phyloP scores from a whole-genome alignment of 257 asterid genomes.

The Echium plantagineum region DNA sequence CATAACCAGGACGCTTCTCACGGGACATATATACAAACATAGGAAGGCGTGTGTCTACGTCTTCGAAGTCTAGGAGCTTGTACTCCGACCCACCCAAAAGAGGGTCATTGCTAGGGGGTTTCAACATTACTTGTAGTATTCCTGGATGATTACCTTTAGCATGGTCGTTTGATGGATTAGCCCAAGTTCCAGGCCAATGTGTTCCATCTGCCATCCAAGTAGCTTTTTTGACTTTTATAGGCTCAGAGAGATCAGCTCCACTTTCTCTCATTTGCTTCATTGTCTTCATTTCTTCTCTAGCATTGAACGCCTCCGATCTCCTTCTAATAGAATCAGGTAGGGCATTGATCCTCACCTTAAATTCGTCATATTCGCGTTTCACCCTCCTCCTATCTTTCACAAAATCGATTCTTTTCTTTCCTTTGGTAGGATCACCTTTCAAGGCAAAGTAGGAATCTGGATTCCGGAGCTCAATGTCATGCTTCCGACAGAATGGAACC shows the following conservation, averaged over 20 bases:
- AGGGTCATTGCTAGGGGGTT: conserved; percentile 31
- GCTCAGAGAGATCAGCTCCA: conserved; percentile 22
- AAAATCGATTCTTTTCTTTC: conserved; percentile 28
- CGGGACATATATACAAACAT: conserved; percentile 34
- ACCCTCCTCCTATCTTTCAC: conserved; percentile 29
- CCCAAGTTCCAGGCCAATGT: conserved; percentile 38
- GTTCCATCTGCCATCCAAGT: conserved; percentile 44
- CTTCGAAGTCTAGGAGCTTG: conserved; percentile 19
- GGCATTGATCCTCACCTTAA: conserved; percentile 29
- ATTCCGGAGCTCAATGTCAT: conserved; percentile 31
- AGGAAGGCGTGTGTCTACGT: conserved; percentile 30
- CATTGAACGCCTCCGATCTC: conserved; percentile 30
- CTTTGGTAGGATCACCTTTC: conserved; percentile 30
- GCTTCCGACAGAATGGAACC: conserved; percentile 35
- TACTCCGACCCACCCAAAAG: conserved; percentile 19
- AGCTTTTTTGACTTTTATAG: conserved; percentile 23
- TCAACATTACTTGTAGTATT: conserved; percentile 33
- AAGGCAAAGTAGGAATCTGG: conserved; percentile 27
- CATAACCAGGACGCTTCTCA: conserved; percentile 34
- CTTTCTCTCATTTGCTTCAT: conserved; percentile 28
- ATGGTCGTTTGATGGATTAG: conserved; percentile 17
- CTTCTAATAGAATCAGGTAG: conserved; percentile 25
- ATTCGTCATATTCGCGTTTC: conserved; percentile 35
- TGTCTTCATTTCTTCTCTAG: conserved; percentile 34
- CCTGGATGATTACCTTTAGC: conserved; percentile 34